A percentile compares a stretch with the other conserved stretches of the same genome.
Evolutionary conservation across 2,329 filamentous ascomycete species (phyloP).

Genomic region (Boeremia exigua): DNA sequence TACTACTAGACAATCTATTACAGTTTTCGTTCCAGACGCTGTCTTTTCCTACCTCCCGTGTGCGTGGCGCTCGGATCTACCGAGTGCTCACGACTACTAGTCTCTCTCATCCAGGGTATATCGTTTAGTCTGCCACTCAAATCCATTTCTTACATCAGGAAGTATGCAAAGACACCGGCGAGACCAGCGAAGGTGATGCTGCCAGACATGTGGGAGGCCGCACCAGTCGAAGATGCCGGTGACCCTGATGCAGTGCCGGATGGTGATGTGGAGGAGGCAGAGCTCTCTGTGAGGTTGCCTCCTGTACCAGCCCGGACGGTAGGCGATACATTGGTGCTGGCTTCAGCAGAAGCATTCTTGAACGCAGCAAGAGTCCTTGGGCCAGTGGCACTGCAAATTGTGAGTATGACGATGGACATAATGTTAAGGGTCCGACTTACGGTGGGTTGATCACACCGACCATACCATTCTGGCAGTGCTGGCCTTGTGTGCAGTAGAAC

Average conservation of each 20-base stretch:
- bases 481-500: constrained; percentile 50
- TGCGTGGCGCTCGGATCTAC: not conserved
- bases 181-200: constrained; percentile 36
- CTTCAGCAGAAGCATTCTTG: constrained; percentile 32
- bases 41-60: not conserved
- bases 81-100: not conserved
- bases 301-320: constrained; percentile 31
- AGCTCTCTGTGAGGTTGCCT: constrained; percentile 33
- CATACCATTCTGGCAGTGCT: constrained; percentile 50
- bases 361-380: constrained; percentile 32
- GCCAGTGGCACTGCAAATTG: constrained; percentile 22
- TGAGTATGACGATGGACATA: constrained; percentile 13
- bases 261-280: constrained; percentile 18
- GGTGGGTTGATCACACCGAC: constrained; percentile 49
- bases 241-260: constrained; percentile 24
- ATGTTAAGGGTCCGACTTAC: constrained; percentile 28
- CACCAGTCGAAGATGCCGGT: constrained; percentile 28
- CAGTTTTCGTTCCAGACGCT: not conserved
- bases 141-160: constrained; percentile 35
- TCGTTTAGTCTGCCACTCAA: constrained; percentile 13
- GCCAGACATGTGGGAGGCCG: constrained; percentile 35
- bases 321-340: constrained; percentile 31
- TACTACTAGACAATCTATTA: constrained; percentile 9
- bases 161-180: constrained; percentile 37
- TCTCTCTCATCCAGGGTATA: constrained; percentile 21